Evolutionary conservation across 306 rosid genomes (phyloP).

Genomic region (Gleditsia sinensis): DNA sequence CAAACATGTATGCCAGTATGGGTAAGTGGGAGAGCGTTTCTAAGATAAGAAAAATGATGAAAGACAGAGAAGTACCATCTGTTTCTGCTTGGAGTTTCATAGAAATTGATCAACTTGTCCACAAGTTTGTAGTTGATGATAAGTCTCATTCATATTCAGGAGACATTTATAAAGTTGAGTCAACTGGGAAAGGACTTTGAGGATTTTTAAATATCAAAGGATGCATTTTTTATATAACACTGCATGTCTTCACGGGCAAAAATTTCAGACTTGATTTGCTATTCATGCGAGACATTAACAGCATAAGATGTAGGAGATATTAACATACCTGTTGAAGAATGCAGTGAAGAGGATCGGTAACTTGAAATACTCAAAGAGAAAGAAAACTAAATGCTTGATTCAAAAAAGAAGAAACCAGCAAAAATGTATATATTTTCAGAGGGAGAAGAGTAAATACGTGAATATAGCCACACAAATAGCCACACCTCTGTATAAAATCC

Average conservation of each 20-base stretch:
- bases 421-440: no score
- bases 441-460: no score
- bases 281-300: not conserved
- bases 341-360: no score
- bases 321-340: no score
- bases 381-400: no score
- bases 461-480: no score
- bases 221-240: constrained; percentile 4
- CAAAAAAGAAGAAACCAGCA: no score
- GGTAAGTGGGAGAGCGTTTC: constrained; percentile 53
- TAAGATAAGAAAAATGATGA: constrained; percentile 54
- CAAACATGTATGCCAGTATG: constrained; percentile 51
- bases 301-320: no score
- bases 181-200: constrained; percentile 38
- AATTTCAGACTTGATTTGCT: not conserved
- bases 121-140: constrained; percentile 49
- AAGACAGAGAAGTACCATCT: constrained; percentile 30
- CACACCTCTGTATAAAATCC: no score
- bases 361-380: no score
- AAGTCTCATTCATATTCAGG: constrained; percentile 37
- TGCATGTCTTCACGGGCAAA: not conserved
- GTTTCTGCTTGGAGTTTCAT: constrained; percentile 59
- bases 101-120: constrained; percentile 46
- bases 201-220: constrained; percentile 28
- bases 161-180: constrained; percentile 34